Base-by-base conservation (phyloP, 2,329 filamentous ascomycete genomes). In the Simplicillium aogashimaense region DNA sequence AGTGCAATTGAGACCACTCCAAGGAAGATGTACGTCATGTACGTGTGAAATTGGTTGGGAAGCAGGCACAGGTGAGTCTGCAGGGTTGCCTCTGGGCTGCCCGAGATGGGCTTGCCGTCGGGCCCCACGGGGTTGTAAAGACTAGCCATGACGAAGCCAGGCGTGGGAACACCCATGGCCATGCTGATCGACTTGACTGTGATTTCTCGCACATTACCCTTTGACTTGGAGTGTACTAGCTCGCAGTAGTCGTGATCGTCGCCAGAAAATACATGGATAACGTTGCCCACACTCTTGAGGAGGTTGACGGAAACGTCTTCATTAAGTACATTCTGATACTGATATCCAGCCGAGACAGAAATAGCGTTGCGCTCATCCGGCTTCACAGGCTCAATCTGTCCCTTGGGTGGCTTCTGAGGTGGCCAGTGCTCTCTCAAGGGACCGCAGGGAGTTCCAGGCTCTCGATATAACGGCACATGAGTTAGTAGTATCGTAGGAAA, bases 201-300 rank as follows among this genome's bases (percentile, higher is more conserved):
- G 47, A 95, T 94, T 58, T 98, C 92, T 37, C 69, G 70, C 28
- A 82, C 76, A 18, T 71, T 74, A 29, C 71, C 72, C 46, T 79
- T 79, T 43, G 81, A 77, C 14, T 76, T 71, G 3, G 79, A 77
- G 59, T 98, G 92, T 1, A 81, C 72, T 7, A 97, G 66, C 53
- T 95, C 89, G 63, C 92, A 98, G 64, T 97, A 95, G 64, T 98
- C 92, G 64, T 98, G 92, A 55, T 98, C 92, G 52, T 98, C 92
- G 10, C 92, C 92, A 0, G 88, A 95, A 56, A 97, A 98, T 34
- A 89, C 83, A 48, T 92, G 83, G 3, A 78, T 72, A 11, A 97
- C 77, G 45, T 92, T 86, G 29, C 87, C 88, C 29, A 95, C 70
- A 47, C 81, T 85, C 44, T 81, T 73, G 33, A 95, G 67, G 30